phyloP scores from a whole-genome alignment of 2,329 filamentous ascomycete species.

The Aspergillus texensis region DNA sequence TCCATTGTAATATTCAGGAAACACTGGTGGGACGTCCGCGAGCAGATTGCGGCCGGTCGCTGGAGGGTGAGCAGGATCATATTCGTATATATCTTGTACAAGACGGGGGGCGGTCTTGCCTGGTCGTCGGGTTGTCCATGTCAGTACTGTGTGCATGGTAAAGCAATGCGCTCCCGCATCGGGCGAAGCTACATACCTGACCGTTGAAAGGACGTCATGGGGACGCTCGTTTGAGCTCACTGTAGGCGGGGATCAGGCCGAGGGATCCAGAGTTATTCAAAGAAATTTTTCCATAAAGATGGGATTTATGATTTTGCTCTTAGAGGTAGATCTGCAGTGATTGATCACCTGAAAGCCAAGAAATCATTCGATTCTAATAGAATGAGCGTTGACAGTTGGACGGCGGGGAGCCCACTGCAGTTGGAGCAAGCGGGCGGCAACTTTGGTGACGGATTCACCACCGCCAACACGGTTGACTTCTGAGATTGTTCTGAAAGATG shows the following conservation, averaged over 20 bases:
- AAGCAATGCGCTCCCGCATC: not conserved
- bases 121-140: constrained; percentile 22
- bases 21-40: constrained; percentile 59
- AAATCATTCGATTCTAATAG: constrained; percentile 11
- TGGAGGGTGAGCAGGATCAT: constrained; percentile 48
- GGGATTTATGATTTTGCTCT: not conserved
- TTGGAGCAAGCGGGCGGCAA: constrained; percentile 26
- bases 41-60: constrained; percentile 57
- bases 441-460: constrained; percentile 13
- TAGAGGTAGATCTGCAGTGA: not conserved
- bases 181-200: constrained; percentile 32
- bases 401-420: constrained; percentile 30
- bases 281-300: constrained; percentile 17
- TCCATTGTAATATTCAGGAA: constrained; percentile 38
- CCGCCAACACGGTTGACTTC: not conserved
- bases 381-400: constrained; percentile 18
- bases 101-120: constrained; percentile 57
- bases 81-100: constrained; percentile 48
- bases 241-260: constrained; percentile 13
- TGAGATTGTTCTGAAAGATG: not conserved
- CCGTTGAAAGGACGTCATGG: constrained; percentile 36
- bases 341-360: constrained; percentile 1
- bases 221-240: constrained; percentile 22
- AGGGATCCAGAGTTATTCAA: not conserved
- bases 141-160: constrained; percentile 2